A percentile compares a stretch with the other conserved stretches of the same genome.
These are phyloP conservation scores for Eleusine coracana DNA, from an alignment of 176 grass and related monocot species.

Conservation along the genomic window DNA sequence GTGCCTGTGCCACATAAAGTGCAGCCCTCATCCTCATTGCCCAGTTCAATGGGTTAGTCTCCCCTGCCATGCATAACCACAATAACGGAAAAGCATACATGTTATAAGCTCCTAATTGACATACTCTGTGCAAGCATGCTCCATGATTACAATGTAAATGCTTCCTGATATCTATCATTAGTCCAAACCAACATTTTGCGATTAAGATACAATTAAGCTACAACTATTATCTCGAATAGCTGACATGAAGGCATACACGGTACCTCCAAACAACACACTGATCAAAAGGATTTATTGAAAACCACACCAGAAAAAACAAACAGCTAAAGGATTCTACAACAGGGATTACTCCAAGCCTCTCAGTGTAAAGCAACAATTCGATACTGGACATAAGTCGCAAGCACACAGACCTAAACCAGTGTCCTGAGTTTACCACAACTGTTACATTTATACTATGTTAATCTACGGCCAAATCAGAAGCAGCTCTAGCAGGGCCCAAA, in stretches of 20 bases:
- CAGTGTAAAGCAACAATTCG: background rate
- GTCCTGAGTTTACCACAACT: constrained; percentile 11
- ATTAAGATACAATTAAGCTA: constrained; percentile 14
- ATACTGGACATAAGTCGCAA: background rate
- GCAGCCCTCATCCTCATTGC: constrained; percentile 80
- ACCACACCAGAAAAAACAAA: background rate
- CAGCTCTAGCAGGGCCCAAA: background rate
- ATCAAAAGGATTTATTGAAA: constrained; percentile 20
- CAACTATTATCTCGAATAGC: background rate
- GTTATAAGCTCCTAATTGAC: too few relatives aligned
- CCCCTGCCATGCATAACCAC: constrained; percentile 51
- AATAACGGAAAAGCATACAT: too few relatives aligned
- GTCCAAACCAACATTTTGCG: constrained; percentile 9
- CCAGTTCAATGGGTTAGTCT: constrained; percentile 76
- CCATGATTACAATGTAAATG: background rate
- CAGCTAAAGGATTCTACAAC: background rate
- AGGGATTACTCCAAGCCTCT: background rate
- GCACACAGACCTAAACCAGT: constrained; percentile 21
- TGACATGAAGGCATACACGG: background rate
- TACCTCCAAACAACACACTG: background rate
- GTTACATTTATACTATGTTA: background rate
- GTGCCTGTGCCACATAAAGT: constrained; percentile 72
- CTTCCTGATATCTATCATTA: constrained; percentile 14
- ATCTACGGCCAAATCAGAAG: background rate
- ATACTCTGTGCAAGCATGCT: background rate